Base-by-base conservation (phyloP, 805 yeast species). In the Priceomyces fermenticarens region DNA sequence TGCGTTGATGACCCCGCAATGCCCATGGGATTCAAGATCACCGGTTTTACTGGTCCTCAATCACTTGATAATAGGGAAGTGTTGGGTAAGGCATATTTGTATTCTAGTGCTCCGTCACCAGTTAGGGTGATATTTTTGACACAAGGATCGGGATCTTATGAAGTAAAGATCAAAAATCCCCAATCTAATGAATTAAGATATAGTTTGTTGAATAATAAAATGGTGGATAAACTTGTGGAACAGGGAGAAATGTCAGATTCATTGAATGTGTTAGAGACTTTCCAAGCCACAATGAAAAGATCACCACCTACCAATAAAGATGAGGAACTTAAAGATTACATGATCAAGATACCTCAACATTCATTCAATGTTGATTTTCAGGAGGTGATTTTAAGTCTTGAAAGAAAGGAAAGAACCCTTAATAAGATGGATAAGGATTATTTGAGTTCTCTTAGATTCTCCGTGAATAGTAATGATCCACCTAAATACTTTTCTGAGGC, bases 401-500 rank as follows among this genome's bases (percentile, higher is more conserved):
- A 37, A 42, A 16, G 30, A 10, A 20, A 29, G 36, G 14, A 39
- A 17, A 8, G 23, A 6, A 28, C 38, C 10, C 20, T 42, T 13
- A 11, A 35, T 28, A 32, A n/a, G 17, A 10, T 45, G 14, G 60
- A 60, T 10, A 33, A 40, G 15, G 30, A 39, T 9, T 63, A 58
- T 35, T 43, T 52, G 8, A 47, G 49, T 1, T 43, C 59, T 3
- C 32, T 63, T 8, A 32, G 38, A 14, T 44, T 26, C 32, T 57
- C 64, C 10, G 38, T 26, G 10, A 15, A 34, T 8, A 38, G 40
- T 9, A 16, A 39, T 9, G 48, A 55, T 3, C 58, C 67, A 1
- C 65, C 63, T 6, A 67, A 62, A 43, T 57, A 56, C 44, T 62
- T 62, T 40, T 27, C 30, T 27, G 68, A 63, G 38, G 53, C 58